phyloP scores from a whole-genome alignment of 129 eudicot species.

The sunflower (Helianthus annuus) region DNA sequence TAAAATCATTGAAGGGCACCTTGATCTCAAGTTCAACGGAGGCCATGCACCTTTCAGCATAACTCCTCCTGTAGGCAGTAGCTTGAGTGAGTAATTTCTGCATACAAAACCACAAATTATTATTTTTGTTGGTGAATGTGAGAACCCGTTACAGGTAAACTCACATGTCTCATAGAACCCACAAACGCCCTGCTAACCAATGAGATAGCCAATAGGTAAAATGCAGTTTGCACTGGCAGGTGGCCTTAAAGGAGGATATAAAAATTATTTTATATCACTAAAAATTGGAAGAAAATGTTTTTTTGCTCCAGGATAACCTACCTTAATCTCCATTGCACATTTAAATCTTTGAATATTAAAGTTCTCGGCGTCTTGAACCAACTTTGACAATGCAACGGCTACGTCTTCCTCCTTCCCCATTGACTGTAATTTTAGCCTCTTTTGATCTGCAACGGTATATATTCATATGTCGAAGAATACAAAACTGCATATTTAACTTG shows the following conservation, averaged over 20 bases:
- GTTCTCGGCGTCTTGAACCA: conserved; percentile 47
- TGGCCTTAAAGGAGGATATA: too few species aligned
- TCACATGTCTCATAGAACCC: too few species aligned
- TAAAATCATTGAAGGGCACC: conserved; percentile 38
- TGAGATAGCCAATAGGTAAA: too few species aligned
- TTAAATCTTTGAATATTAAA: conserved; percentile 66
- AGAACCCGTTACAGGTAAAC: too few species aligned
- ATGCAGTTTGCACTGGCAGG: too few species aligned
- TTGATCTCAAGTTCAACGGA: conserved; percentile 75
- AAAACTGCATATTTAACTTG: background rate
- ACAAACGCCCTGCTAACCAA: too few species aligned
- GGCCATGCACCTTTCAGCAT: conserved; percentile 60
- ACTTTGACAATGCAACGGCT: conserved; percentile 52
- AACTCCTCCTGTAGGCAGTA: conserved; percentile 56
- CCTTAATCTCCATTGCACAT: conserved; percentile 71
- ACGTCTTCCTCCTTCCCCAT: conserved; percentile 64
- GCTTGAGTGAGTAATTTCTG: conserved; percentile 80
- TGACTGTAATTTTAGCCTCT: conserved; percentile 52
- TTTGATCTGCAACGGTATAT: conserved; percentile 46
- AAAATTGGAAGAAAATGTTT: conserved; percentile 16
- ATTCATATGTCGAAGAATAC: conserved; percentile 8
- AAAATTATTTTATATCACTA: background rate
- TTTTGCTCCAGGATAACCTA: conserved; percentile 19
- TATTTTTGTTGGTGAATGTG: background rate
- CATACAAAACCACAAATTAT: conserved; percentile 4